phyloP scores from a whole-genome alignment of 2,329 filamentous ascomycete genomes.

The Leptodontidium sp. region DNA sequence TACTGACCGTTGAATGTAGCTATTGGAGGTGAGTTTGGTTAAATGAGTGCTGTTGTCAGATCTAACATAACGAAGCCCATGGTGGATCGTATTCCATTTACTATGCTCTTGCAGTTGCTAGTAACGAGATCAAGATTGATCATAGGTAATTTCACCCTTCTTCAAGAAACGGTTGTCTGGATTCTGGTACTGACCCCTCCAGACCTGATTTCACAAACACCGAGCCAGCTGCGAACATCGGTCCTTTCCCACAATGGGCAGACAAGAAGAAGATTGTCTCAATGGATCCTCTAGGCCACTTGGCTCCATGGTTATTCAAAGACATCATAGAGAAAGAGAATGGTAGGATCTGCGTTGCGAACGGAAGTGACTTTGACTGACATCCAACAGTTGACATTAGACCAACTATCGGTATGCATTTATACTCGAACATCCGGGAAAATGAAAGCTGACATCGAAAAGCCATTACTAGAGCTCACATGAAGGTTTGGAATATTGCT shows the following conservation, averaged over 20 bases:
- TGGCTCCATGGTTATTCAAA: slow-evolving; percentile 84
- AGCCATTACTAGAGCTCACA: slow-evolving; percentile 49
- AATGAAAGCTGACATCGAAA: slow-evolving; percentile 29
- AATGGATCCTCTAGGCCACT: slow-evolving; percentile 94
- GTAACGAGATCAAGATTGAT: slow-evolving; percentile 84
- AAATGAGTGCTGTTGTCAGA: too few species aligned
- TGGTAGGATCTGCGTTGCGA: slow-evolving; percentile 50
- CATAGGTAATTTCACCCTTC: slow-evolving; percentile 62
- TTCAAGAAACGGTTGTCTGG: not conserved
- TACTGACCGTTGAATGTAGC: slow-evolving; percentile 50
- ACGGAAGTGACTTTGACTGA: slow-evolving; percentile 31
- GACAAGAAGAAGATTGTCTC: slow-evolving; percentile 95
- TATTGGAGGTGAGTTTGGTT: slow-evolving; percentile 60
- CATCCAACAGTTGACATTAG: slow-evolving; percentile 47
- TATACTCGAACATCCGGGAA: not conserved
- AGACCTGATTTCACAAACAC: slow-evolving; percentile 81
- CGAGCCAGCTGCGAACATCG: slow-evolving; percentile 88
- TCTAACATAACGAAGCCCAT: slow-evolving; percentile 60
- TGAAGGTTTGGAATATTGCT: slow-evolving; percentile 43
- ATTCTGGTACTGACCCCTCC: slow-evolving; percentile 16
- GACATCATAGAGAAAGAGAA: slow-evolving; percentile 80
- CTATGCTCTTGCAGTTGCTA: slow-evolving; percentile 90
- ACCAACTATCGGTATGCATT: slow-evolving; percentile 46
- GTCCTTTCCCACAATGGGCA: slow-evolving; percentile 88
- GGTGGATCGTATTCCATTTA: slow-evolving; percentile 97